phyloP scores from a whole-genome alignment of 805 yeast species.

The Ogataea henricii region DNA sequence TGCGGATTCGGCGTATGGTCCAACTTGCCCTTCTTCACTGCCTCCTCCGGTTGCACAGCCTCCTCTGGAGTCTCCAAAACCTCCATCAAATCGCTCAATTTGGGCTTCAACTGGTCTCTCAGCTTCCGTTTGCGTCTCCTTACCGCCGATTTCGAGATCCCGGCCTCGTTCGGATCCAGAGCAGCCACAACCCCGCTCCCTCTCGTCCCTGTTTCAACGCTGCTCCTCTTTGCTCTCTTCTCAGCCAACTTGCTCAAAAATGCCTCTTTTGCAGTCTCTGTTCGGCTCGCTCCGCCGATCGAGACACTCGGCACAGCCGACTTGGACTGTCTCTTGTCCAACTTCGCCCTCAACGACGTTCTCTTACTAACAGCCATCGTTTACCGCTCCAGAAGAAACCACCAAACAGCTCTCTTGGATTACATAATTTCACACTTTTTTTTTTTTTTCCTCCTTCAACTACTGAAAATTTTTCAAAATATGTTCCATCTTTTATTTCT shows the following conservation, averaged over 20 bases:
- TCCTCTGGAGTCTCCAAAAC: constrained; percentile 38
- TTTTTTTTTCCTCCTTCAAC: too few relatives aligned
- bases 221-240: constrained; percentile 11
- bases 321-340: constrained; percentile 32
- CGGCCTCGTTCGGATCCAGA: constrained; percentile 37
- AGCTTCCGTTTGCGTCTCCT: constrained; percentile 65
- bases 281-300: constrained; percentile 34
- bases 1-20: constrained; percentile 39
- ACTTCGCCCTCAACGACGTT: constrained; percentile 45
- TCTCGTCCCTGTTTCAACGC: background rate
- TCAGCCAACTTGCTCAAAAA: constrained; percentile 22
- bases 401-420: background rate
- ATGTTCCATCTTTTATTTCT: background rate
- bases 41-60: constrained; percentile 14
- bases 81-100: constrained; percentile 61
- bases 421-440: constrained; percentile 8
- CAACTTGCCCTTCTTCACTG: constrained; percentile 28
- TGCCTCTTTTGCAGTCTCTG: constrained; percentile 14
- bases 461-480: constrained; percentile 3
- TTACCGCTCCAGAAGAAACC: too few relatives aligned
- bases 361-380: constrained; percentile 50
- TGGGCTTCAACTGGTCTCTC: constrained; percentile 65
- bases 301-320: background rate
- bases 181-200: background rate
- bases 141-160: constrained; percentile 64